A percentile compares a stretch with the other conserved stretches of the same genome.
Conservation (phyloP, 129 eudicot species). For the Flaveria bidentis region DNA sequence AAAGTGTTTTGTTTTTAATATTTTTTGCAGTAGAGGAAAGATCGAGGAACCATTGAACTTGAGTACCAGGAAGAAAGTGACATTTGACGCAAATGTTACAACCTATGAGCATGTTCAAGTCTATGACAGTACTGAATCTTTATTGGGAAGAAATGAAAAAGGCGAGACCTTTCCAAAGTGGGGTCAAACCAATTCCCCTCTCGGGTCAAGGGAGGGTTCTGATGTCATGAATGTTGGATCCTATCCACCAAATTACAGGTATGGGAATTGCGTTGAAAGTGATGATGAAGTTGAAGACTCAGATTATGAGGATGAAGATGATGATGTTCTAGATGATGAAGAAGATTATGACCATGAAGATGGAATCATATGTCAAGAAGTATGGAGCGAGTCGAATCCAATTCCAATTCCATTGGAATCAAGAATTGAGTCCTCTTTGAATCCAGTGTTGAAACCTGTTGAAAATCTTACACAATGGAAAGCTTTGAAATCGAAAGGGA, state of each 20-base stretch:
- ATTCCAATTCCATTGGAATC: slow-evolving; percentile 48
- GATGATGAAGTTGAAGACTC: slow-evolving; percentile 73
- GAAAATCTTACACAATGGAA: slow-evolving; percentile 93
- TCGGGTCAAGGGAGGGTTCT: slow-evolving; percentile 54
- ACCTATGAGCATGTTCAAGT: slow-evolving; percentile 67
- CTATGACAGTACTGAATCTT: slow-evolving; percentile 58
- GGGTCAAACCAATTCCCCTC: slow-evolving; percentile 25
- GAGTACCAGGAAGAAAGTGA: slow-evolving; percentile 67
- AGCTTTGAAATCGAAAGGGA: slow-evolving; percentile 57
- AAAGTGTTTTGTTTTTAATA: neutral
- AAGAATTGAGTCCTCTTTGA: slow-evolving; percentile 28
- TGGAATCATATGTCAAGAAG: slow-evolving; percentile 42
- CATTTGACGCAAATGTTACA: slow-evolving; percentile 71
- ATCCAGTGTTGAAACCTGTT: slow-evolving; percentile 82
- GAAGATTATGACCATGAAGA: slow-evolving; percentile 37
- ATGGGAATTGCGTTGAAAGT: slow-evolving; percentile 75
- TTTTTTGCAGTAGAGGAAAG: slow-evolving; percentile 39
- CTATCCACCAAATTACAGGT: slow-evolving; percentile 78
- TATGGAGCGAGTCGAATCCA: slow-evolving; percentile 56
- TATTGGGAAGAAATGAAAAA: slow-evolving; percentile 48
- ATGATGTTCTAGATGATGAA: slow-evolving; percentile 35
- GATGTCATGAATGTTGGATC: slow-evolving; percentile 52
- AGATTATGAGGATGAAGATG: slow-evolving; percentile 51
- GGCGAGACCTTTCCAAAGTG: slow-evolving; percentile 37
- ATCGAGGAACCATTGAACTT: slow-evolving; percentile 51